Evolutionary conservation across 2,329 filamentous ascomycete species (phyloP).

Genomic region (Colletotrichum spaethianum): DNA sequence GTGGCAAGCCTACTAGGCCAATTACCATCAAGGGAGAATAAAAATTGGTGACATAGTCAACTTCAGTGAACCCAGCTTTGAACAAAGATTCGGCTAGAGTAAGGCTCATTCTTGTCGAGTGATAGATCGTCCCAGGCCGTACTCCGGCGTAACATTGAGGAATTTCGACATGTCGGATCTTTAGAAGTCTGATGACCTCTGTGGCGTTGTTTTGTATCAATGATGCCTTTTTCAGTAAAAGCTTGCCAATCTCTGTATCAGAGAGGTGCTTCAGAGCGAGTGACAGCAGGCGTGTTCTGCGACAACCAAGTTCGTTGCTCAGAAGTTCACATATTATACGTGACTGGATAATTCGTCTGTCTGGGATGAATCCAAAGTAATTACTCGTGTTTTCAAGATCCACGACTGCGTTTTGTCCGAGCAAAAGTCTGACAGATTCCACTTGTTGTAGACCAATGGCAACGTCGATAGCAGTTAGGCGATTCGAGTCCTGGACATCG

Average conservation of each 20-base stretch:
- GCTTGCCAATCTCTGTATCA: not conserved
- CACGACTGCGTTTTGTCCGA: too few species aligned
- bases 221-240: not conserved
- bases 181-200: not conserved
- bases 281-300: not conserved
- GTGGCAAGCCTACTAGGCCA: too few species aligned
- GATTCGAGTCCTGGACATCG: not conserved
- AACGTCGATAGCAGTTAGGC: not conserved
- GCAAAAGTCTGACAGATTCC: too few species aligned
- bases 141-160: not conserved
- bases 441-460: not conserved
- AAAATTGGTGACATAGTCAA: not conserved
- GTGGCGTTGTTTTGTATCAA: not conserved
- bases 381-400: too few species aligned
- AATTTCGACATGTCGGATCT: fast-evolving
- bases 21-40: not conserved
- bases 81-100: not conserved
- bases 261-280: not conserved
- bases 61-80: not conserved
- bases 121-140: not conserved
- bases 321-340: too few species aligned
- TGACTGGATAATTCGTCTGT: too few species aligned
- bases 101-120: not conserved
- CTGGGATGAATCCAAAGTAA: too few species aligned
- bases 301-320: not conserved